Percentiles rank a stretch among this genome's conserved stretches.
These are phyloP conservation scores for Eucalyptus pauciflora DNA, from an alignment of 345 rosid species.

Conservation along the genomic window DNA sequence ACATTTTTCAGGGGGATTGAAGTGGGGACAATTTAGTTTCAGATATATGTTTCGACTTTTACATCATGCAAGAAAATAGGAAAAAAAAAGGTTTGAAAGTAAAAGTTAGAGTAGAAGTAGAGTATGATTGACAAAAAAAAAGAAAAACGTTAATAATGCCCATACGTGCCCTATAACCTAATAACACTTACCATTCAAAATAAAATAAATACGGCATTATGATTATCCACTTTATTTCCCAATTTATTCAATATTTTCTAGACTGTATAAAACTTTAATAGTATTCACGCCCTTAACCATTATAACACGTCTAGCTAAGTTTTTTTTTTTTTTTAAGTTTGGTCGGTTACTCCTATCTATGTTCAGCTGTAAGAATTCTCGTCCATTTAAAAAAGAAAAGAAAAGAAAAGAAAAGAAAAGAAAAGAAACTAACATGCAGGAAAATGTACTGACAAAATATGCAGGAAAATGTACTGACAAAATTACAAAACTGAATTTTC, in stretches of 20 bases:
- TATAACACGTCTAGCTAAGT: background rate
- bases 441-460: background rate
- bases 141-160: background rate
- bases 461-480: background rate
- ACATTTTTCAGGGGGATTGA: accelerated
- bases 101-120: too few species aligned
- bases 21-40: too few species aligned
- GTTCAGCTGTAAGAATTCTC: background rate
- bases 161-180: background rate
- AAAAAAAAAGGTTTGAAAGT: too few species aligned
- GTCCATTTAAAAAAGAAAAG: background rate
- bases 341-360: background rate
- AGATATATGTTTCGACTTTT: too few species aligned
- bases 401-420: too few species aligned
- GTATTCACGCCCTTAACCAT: background rate
- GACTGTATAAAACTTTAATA: background rate
- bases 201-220: background rate
- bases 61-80: accelerated
- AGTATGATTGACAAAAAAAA: too few species aligned
- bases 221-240: background rate
- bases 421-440: too few species aligned
- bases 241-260: background rate
- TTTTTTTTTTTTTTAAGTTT: too few species aligned
- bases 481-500: background rate
- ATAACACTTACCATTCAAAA: background rate